Conservation (phyloP, 2,329 filamentous ascomycete species). For the Cryphonectria japonica region DNA sequence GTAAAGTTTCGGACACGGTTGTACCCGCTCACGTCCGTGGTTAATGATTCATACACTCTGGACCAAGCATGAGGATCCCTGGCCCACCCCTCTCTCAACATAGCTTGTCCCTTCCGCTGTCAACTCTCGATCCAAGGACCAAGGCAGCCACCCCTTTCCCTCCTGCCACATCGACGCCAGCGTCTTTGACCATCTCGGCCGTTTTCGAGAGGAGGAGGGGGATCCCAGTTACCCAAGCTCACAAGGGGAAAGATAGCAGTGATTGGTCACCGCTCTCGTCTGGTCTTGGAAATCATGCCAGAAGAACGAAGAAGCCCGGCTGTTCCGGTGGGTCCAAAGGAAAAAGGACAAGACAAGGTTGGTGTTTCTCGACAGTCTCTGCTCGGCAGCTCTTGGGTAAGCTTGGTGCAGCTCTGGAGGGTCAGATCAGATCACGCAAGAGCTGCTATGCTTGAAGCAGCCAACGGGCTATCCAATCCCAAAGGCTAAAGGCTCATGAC, state of each 20-base stretch:
- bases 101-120: neutral
- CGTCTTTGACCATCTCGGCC: neutral
- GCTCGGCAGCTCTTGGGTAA: neutral
- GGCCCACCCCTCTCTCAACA: neutral
- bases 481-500: neutral
- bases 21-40: neutral
- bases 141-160: neutral
- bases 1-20: neutral
- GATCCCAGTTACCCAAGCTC: neutral
- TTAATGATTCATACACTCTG: constrained; percentile 15
- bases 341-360: constrained; percentile 14
- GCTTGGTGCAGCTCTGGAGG: neutral
- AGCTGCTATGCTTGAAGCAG: constrained; percentile 21
- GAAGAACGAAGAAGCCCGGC: constrained; percentile 1
- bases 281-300: neutral
- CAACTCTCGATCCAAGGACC: neutral
- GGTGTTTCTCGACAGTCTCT: constrained; percentile 4
- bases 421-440: constrained; percentile 26
- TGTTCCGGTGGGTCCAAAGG: constrained; percentile 18
- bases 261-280: neutral
- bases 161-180: neutral
- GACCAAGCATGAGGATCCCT: neutral
- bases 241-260: neutral
- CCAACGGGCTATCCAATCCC: neutral
- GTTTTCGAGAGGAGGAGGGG: neutral